These are phyloP conservation scores for Trichophyton verrucosum DNA, from an alignment of 2,329 filamentous ascomycete genomes.

Conservation along the genomic window DNA sequence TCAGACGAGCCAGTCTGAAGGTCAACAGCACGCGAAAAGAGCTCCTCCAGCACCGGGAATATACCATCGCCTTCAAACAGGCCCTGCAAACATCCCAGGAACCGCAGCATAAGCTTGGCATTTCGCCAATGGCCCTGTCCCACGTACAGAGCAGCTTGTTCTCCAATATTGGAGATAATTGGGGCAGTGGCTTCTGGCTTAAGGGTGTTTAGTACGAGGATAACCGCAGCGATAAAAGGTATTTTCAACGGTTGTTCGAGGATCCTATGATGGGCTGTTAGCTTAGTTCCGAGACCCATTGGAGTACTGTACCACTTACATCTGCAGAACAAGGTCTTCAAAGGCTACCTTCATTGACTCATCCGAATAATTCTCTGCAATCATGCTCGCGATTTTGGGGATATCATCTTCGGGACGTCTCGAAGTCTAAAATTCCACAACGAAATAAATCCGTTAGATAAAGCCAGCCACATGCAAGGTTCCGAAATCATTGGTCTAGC, in stretches of 20 bases:
- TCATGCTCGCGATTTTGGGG: slow-evolving; percentile 57
- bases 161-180: slow-evolving; percentile 52
- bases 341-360: slow-evolving; percentile 63
- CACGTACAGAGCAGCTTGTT: slow-evolving; percentile 54
- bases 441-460: not conserved
- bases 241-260: slow-evolving; percentile 94
- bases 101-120: slow-evolving; percentile 80
- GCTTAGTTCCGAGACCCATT: not conserved
- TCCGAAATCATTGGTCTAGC: not conserved
- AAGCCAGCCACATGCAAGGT: not conserved
- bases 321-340: slow-evolving; percentile 58
- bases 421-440: slow-evolving; percentile 38
- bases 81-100: slow-evolving; percentile 74
- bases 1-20: slow-evolving; percentile 86
- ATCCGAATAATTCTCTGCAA: slow-evolving; percentile 77
- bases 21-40: slow-evolving; percentile 86
- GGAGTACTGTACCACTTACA: slow-evolving; percentile 40
- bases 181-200: slow-evolving; percentile 63
- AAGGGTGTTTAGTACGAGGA: slow-evolving; percentile 65
- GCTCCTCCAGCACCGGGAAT: slow-evolving; percentile 70
- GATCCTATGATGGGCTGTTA: slow-evolving; percentile 34
- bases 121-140: slow-evolving; percentile 70
- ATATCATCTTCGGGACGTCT: slow-evolving; percentile 70
- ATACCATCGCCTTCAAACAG: slow-evolving; percentile 73
- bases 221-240: slow-evolving; percentile 78